phyloP scores from a whole-genome alignment of 169 alveolate genomes.

The Besnoitia besnoiti region DNA sequence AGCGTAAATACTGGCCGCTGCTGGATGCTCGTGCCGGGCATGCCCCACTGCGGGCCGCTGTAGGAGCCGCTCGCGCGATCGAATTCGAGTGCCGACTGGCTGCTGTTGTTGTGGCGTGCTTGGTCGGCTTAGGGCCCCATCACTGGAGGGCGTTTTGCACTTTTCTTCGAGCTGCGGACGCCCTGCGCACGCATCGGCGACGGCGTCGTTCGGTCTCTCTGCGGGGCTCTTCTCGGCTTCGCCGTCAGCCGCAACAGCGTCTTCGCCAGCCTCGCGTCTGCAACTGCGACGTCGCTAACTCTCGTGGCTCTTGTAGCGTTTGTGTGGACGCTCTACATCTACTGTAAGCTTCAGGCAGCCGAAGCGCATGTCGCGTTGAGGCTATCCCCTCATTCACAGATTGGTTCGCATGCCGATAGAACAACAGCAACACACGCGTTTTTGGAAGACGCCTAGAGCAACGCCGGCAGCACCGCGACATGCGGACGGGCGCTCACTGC shows the following conservation, averaged over 20 bases:
- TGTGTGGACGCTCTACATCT: background rate
- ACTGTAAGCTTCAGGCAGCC: background rate
- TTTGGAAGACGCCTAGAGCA: background rate
- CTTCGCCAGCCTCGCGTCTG: background rate
- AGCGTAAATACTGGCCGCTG: no score
- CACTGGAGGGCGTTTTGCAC: background rate
- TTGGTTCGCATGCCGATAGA: background rate
- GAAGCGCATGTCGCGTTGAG: background rate
- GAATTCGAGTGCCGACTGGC: no score
- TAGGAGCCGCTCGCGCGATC: no score
- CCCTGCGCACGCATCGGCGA: constrained; percentile 8
- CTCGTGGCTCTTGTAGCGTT: background rate
- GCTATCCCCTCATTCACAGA: background rate
- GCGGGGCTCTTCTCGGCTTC: background rate
- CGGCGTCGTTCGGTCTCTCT: background rate
- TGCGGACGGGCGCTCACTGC: no score
- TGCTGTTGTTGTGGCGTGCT: no score
- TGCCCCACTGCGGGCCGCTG: no score
- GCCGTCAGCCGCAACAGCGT: background rate
- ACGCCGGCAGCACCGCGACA: no score
- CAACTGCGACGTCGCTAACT: background rate
- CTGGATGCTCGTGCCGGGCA: no score
- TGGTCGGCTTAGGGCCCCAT: no score
- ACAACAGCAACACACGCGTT: background rate
- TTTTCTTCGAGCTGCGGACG: constrained; percentile 14